Percentiles rank a stretch among this genome's conserved stretches.
phyloP scores from a whole-genome alignment of 257 asterid species.

The Solanum peruvianum region DNA sequence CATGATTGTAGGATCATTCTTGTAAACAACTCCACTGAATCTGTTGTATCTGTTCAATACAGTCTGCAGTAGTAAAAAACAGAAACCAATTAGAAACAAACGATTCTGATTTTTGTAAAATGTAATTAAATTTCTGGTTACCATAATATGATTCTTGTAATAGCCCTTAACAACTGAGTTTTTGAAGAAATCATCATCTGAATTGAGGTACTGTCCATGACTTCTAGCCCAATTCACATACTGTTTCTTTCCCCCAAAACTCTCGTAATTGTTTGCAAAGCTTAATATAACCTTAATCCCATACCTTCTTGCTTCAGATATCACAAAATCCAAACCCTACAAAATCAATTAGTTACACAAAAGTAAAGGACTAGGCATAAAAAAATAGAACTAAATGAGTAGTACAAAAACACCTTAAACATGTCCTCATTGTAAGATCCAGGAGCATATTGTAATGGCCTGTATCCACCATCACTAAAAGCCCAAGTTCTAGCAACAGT shows the following conservation, averaged over 20 bases:
- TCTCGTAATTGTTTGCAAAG: conserved; percentile 70
- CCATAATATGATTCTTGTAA: conserved; percentile 71
- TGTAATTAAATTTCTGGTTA: conserved; percentile 3
- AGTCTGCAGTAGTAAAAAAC: conserved; percentile 26
- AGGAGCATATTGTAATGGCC: conserved; percentile 56
- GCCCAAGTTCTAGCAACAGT: conserved; percentile 93
- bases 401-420: conserved; percentile 35
- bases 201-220: conserved; percentile 47
- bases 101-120: not conserved
- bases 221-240: conserved; percentile 83
- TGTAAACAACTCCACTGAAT: conserved; percentile 46
- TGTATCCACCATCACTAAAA: conserved; percentile 80
- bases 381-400: not conserved
- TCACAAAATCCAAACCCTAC: conserved; percentile 89
- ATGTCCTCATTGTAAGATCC: conserved; percentile 63
- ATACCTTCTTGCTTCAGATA: conserved; percentile 66
- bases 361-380: not conserved
- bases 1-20: conserved; percentile 94
- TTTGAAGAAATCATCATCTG: conserved; percentile 85
- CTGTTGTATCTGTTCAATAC: conserved; percentile 62
- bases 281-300: conserved; percentile 69
- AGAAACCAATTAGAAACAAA: not conserved
- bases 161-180: conserved; percentile 48
- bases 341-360: not conserved
- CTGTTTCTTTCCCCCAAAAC: conserved; percentile 85